Conservation (phyloP, 352 stramenopile genomes). For the Phytophthora melonis region DNA sequence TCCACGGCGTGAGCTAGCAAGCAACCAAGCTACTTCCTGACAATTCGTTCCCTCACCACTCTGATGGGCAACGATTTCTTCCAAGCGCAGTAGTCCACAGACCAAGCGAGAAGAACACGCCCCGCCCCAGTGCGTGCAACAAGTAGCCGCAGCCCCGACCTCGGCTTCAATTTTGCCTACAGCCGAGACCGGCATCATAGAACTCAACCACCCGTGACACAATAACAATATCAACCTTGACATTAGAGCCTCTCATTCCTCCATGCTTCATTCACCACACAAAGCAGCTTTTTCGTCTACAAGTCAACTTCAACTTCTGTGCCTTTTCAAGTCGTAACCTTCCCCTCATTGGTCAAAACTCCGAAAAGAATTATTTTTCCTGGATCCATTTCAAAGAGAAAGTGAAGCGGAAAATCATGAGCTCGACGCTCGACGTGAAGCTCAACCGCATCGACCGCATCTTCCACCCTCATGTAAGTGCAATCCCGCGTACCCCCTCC, state of each 20-base stretch:
- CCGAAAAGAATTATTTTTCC: not conserved
- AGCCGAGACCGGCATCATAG: not conserved
- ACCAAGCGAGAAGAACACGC: not conserved
- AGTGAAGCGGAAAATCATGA: constrained; percentile 45
- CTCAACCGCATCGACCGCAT: constrained; percentile 88
- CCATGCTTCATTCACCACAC: not conserved
- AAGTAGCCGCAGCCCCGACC: not conserved
- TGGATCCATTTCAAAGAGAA: constrained; percentile 13
- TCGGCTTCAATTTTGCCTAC: constrained; percentile 22
- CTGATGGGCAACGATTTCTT: not conserved
- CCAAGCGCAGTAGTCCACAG: not conserved
- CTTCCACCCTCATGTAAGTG: constrained; percentile 80
- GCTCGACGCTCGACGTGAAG: constrained; percentile 87
- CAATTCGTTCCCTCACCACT: constrained; percentile 10
- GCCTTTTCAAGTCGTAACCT: constrained; percentile 24
- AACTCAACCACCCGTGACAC: not conserved
- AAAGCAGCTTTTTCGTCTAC: constrained; percentile 14
- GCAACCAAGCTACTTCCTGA: not conserved
- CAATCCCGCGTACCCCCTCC: not conserved
- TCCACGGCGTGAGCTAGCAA: constrained; percentile 22
- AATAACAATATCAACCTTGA: constrained; percentile 12
- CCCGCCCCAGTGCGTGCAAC: not conserved
- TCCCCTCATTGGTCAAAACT: not conserved
- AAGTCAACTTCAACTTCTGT: constrained; percentile 14
- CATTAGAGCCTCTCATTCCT: not conserved